Base-by-base conservation (phyloP, 176 grass and related monocot species). In the Eleusine coracana region DNA sequence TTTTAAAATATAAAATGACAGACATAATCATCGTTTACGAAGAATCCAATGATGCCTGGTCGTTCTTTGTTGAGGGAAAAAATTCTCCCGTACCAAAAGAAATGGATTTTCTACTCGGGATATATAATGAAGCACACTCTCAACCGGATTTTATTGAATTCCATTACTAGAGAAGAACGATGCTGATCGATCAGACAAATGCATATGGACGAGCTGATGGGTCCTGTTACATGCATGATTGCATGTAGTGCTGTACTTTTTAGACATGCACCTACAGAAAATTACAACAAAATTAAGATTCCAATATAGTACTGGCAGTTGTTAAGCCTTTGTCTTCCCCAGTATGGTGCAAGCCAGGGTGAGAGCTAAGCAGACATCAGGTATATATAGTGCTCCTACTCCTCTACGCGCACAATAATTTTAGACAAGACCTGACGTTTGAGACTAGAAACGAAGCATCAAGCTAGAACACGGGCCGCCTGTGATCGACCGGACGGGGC, bases 351-450 rank as follows among this genome's bases (percentile, higher is more conserved):
- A 81, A 81, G 62, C 9, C 34, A 70, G 55, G 45, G 25, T 14
- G 59, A 63, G 34, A 5, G 45, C 61, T 67, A 67, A 49, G 48
- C 27, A 23, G 36, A 52, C 13, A 21, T 14, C 31, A 34, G 31
- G 25, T 25, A 25, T 14, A 44, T 15, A 72, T 21, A 46, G 17
- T 15, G 9, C 36, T 44, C 15, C 39, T 12, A 14, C 37, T 56
- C 10, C 29, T 17, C 45, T 67, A 59, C 31, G 55, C 17, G 70
- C 79, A 55, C 52, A 75, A 80, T 83, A 83, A 86, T 79, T 83
- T 68, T 69, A 79, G 88, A 80, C 80, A 79, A 79, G 80, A 79
- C 80, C 74, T 79, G 80, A 44, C 74, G 56, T 58, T 78, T 45
- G 9, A 44, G 76, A 84, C 25, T 42, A 34, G 71, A 81, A 76